These are phyloP conservation scores for Lichtheimia ramosa DNA, from an alignment of 371 early-diverging fungal species.

Conservation along the genomic window DNA sequence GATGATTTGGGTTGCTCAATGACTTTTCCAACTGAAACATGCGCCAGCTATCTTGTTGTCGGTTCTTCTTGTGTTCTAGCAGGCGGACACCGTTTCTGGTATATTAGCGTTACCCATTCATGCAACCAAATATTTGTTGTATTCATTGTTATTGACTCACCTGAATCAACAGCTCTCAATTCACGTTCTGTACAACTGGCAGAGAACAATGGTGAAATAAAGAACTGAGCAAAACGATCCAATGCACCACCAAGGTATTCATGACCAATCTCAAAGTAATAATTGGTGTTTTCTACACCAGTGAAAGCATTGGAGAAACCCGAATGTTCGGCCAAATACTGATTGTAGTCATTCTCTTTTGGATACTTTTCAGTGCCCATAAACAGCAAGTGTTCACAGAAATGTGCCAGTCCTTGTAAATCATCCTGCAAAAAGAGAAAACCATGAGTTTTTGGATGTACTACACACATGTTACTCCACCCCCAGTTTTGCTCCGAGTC, in stretches of 20 bases:
- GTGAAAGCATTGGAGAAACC: slow-evolving; percentile 98
- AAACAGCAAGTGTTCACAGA: slow-evolving; percentile 97
- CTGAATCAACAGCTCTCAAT: slow-evolving; percentile 91
- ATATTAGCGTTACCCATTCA: slow-evolving; percentile 1
- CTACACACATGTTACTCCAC: no score
- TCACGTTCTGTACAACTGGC: slow-evolving; percentile 90
- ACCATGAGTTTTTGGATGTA: not conserved
- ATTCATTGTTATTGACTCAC: slow-evolving; percentile 21
- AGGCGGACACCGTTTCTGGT: not conserved
- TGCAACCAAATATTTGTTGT: not conserved
- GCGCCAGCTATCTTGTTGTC: slow-evolving; percentile 86
- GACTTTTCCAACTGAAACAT: slow-evolving; percentile 83
- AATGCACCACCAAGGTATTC: slow-evolving; percentile 87
- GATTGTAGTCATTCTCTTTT: slow-evolving; percentile 90
- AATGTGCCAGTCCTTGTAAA: slow-evolving; percentile 96
- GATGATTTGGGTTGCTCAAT: slow-evolving; percentile 78
- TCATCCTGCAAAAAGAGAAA: slow-evolving; percentile 34
- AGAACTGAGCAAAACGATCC: slow-evolving; percentile 95
- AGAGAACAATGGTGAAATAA: slow-evolving; percentile 86
- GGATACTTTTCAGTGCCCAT: slow-evolving; percentile 91
- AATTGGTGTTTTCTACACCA: slow-evolving; percentile 83
- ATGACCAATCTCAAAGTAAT: slow-evolving; percentile 93
- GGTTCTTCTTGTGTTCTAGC: slow-evolving; percentile 88
- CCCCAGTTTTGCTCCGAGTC: no score
- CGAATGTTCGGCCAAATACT: slow-evolving; percentile 85